Percentiles rank a stretch among this genome's conserved stretches.
phyloP scores from a whole-genome alignment of 345 rosid species.

The Lumnitzera littorea region DNA sequence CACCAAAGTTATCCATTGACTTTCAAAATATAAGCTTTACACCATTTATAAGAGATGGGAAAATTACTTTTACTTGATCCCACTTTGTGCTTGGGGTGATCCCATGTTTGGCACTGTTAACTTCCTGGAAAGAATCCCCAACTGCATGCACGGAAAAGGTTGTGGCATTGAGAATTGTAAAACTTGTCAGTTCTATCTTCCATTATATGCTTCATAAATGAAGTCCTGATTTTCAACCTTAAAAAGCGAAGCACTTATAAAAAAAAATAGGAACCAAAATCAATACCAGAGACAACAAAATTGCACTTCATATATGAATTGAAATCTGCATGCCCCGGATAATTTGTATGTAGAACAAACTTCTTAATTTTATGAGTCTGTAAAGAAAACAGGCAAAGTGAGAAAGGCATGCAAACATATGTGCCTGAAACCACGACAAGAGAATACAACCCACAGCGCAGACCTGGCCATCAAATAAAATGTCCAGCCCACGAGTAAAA shows the following conservation, averaged over 20 bases:
- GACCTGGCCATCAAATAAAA: conserved; percentile 97
- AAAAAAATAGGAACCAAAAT: conserved; percentile 16
- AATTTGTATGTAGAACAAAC: conserved; percentile 91
- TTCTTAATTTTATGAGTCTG: conserved; percentile 92
- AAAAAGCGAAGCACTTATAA: neutral
- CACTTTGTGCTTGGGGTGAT: conserved; percentile 83
- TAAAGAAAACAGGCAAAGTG: conserved; percentile 17
- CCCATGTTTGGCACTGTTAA: conserved; percentile 40
- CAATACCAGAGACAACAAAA: conserved; percentile 55
- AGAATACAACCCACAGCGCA: neutral
- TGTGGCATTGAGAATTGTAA: neutral
- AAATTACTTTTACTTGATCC: conserved; percentile 91
- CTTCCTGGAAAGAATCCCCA: conserved; percentile 38
- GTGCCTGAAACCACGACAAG: conserved; percentile 3
- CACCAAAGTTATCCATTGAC: neutral
- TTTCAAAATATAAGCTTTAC: neutral
- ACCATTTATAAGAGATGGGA: neutral
- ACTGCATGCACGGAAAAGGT: conserved; percentile 22
- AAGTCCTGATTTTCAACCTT: too few species aligned
- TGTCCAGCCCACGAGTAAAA: conserved; percentile 90
- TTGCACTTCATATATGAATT: conserved; percentile 95
- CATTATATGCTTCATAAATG: neutral
- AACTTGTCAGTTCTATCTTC: conserved; percentile 1
- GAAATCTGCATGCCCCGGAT: conserved; percentile 98
- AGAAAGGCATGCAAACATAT: conserved; percentile 12